phyloP scores from a whole-genome alignment of 163 green algal species.

The Coccomyxa subellipsoidea region DNA sequence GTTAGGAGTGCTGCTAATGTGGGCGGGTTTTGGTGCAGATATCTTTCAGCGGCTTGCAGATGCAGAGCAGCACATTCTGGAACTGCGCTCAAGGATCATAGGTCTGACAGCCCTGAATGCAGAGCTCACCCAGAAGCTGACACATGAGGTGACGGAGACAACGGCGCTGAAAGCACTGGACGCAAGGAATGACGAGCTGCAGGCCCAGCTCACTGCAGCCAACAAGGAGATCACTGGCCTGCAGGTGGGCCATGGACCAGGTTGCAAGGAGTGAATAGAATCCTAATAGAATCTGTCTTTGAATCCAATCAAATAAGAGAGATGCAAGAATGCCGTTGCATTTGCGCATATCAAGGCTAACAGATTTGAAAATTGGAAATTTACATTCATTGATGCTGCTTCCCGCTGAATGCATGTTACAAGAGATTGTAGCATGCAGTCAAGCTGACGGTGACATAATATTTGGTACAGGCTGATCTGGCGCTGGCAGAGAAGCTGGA shows the following conservation, averaged over 20 bases:
- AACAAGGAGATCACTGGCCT: constrained; percentile 6
- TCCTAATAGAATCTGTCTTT: too few relatives aligned
- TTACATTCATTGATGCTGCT: too few relatives aligned
- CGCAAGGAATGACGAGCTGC: not conserved
- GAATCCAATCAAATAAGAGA: too few relatives aligned
- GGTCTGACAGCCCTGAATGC: constrained; percentile 1
- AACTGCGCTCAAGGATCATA: not conserved
- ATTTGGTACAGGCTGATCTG: not conserved
- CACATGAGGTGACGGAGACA: not conserved
- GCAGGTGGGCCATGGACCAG: too few relatives aligned
- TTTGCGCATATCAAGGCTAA: too few relatives aligned
- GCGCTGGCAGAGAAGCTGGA: not conserved
- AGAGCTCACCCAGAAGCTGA: not conserved
- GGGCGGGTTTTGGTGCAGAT: not conserved
- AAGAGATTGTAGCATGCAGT: too few relatives aligned
- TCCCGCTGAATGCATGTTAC: too few relatives aligned
- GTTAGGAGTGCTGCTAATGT: too few relatives aligned
- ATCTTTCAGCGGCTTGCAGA: not conserved
- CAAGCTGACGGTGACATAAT: not conserved
- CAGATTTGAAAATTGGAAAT: too few relatives aligned
- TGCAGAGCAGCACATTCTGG: not conserved
- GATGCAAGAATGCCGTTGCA: too few relatives aligned
- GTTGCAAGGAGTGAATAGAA: too few relatives aligned
- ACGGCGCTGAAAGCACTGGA: not conserved
- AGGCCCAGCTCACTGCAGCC: not conserved